Conservation (phyloP, 257 asterid species). For the Asclepias syriaca region DNA sequence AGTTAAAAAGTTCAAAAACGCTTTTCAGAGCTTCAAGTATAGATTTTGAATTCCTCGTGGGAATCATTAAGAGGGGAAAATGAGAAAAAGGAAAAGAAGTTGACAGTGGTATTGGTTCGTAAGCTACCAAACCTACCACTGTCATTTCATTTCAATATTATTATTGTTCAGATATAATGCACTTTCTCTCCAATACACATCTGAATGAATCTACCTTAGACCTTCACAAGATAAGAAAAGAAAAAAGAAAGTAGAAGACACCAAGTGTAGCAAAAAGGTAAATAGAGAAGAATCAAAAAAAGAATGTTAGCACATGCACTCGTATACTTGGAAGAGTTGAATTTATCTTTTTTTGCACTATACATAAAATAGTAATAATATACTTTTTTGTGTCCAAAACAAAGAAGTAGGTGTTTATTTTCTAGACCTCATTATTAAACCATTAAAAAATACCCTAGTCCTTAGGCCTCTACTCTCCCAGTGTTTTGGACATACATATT, state of each 20-base stretch:
- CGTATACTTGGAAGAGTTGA: not conserved
- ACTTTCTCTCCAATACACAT: not conserved
- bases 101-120: not conserved
- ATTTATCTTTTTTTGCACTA: no score
- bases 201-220: no score
- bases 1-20: not conserved
- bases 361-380: no score
- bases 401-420: no score
- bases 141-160: not conserved
- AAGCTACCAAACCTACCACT: not conserved
- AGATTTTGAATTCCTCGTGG: not conserved
- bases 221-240: not conserved
- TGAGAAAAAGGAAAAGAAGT: not conserved
- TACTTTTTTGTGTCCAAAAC: no score
- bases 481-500: slow-evolving; percentile 1
- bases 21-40: slow-evolving; percentile 3
- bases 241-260: no score
- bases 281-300: not conserved
- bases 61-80: not conserved
- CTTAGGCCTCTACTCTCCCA: not conserved
- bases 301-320: not conserved
- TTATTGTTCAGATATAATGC: not conserved
- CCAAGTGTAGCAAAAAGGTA: not conserved
- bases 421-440: not conserved
- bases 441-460: not conserved